Percentiles rank a stretch among this genome's conserved stretches.
Evolutionary conservation across 371 early-diverging fungal species (phyloP).

Genomic region (Actinomucor elegans): DNA sequence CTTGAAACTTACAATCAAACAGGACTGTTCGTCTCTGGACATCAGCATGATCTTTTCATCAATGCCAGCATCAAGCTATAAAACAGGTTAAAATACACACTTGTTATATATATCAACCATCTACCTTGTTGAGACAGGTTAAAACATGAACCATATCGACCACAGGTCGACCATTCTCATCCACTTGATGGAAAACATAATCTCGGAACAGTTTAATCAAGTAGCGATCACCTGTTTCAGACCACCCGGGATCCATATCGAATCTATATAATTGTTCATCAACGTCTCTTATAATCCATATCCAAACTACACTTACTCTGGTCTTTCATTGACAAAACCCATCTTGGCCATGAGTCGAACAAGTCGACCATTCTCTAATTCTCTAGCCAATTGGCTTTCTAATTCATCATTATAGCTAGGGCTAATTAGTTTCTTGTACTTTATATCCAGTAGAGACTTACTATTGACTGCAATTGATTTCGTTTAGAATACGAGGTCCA

Average conservation of each 20-base stretch:
- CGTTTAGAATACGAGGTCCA: slow-evolving; percentile 74
- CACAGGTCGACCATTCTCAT: slow-evolving; percentile 82
- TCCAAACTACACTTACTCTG: slow-evolving; percentile 64
- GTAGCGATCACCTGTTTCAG: slow-evolving; percentile 97
- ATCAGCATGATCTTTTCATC: slow-evolving; percentile 87
- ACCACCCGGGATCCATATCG: slow-evolving; percentile 91
- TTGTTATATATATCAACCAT: not conserved
- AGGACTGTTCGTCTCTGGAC: slow-evolving; percentile 90
- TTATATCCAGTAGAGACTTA: slow-evolving; percentile 26
- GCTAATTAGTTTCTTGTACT: not conserved
- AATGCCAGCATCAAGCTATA: slow-evolving; percentile 84
- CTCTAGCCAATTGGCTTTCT: slow-evolving; percentile 74
- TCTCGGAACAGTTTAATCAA: slow-evolving; percentile 94
- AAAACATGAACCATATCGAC: slow-evolving; percentile 93
- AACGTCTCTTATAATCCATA: too few species aligned
- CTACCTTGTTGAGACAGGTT: slow-evolving; percentile 91
- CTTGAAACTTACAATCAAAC: slow-evolving; percentile 84
- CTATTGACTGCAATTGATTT: slow-evolving; percentile 71
- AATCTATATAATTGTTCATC: slow-evolving; percentile 64
- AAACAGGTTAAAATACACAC: not conserved
- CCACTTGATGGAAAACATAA: slow-evolving; percentile 96
- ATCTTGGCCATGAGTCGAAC: slow-evolving; percentile 84
- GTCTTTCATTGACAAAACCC: slow-evolving; percentile 94
- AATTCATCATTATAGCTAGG: slow-evolving; percentile 76
- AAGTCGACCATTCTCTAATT: slow-evolving; percentile 92